These are phyloP conservation scores for Cryoendolithus antarcticus DNA, from an alignment of 2,329 filamentous ascomycete species.

Conservation along the genomic window DNA sequence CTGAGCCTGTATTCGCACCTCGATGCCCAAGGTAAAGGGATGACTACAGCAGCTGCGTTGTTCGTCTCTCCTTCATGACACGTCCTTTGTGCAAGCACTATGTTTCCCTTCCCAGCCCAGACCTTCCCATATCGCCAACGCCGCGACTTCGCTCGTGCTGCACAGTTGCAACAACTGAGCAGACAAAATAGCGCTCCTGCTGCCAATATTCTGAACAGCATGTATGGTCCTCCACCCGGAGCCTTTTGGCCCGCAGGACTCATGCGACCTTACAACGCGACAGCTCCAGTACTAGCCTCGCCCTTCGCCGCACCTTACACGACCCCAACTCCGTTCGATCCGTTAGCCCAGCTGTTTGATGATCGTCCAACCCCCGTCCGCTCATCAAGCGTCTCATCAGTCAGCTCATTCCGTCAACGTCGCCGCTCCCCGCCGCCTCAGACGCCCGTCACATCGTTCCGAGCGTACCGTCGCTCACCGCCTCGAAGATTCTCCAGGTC, in stretches of 20 bases:
- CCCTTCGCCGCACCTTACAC: neutral
- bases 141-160: constrained; percentile 5
- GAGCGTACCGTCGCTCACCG: too few species aligned
- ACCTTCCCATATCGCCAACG: constrained; percentile 5
- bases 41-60: neutral
- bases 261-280: constrained; percentile 1
- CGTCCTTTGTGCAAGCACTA: neutral
- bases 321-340: neutral
- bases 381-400: too few species aligned
- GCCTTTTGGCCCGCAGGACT: too few species aligned
- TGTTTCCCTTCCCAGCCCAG: neutral
- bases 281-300: too few species aligned
- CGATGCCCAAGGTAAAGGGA: too few species aligned
- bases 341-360: neutral
- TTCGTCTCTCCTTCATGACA: neutral
- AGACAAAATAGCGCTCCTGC: too few species aligned
- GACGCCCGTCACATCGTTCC: neutral
- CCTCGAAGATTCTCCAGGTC: neutral
- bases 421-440: neutral
- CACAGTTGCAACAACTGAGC: neutral
- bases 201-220: neutral
- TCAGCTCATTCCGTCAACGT: too few species aligned
- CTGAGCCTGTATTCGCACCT: neutral
- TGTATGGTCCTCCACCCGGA: neutral
- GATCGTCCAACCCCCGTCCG: too few species aligned